Evolutionary conservation across 805 yeast genomes (phyloP).

Genomic region (Candida andamanensis): DNA sequence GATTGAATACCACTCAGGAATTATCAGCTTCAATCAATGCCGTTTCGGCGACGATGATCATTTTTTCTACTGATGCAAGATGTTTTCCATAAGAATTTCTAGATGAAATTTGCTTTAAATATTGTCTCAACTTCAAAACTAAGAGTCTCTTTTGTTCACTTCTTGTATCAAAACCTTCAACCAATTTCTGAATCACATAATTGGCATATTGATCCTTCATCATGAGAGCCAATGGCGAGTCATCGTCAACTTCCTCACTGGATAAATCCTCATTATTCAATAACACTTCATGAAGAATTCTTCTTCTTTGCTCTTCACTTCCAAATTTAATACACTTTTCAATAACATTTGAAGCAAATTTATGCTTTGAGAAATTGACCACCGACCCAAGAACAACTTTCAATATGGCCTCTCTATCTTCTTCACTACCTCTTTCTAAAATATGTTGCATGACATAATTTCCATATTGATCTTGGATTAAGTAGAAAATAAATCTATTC

Average conservation of each 20-base stretch:
- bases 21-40: constrained; percentile 38
- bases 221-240: constrained; percentile 77
- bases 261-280: constrained; percentile 44
- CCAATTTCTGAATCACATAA: constrained; percentile 92
- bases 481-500: constrained; percentile 61
- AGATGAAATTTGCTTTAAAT: constrained; percentile 62
- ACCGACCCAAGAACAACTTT: constrained; percentile 65
- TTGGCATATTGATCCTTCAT: constrained; percentile 98
- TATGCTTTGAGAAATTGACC: constrained; percentile 86
- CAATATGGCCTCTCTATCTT: constrained; percentile 59
- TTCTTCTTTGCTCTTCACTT: constrained; percentile 51
- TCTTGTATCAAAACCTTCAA: constrained; percentile 62
- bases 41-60: constrained; percentile 52
- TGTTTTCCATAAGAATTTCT: constrained; percentile 75
- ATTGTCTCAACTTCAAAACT: constrained; percentile 72
- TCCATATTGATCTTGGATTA: constrained; percentile 95
- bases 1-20: neutral
- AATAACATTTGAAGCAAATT: constrained; percentile 96
- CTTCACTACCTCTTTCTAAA: constrained; percentile 69
- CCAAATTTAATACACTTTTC: constrained; percentile 87
- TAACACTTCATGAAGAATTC: constrained; percentile 64
- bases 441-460: constrained; percentile 97
- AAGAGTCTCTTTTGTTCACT: constrained; percentile 65
- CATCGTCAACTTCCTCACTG: constrained; percentile 50
- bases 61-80: constrained; percentile 74